Conservation (phyloP, 2,329 filamentous ascomycete genomes). For the Exophiala oligosperma region DNA sequence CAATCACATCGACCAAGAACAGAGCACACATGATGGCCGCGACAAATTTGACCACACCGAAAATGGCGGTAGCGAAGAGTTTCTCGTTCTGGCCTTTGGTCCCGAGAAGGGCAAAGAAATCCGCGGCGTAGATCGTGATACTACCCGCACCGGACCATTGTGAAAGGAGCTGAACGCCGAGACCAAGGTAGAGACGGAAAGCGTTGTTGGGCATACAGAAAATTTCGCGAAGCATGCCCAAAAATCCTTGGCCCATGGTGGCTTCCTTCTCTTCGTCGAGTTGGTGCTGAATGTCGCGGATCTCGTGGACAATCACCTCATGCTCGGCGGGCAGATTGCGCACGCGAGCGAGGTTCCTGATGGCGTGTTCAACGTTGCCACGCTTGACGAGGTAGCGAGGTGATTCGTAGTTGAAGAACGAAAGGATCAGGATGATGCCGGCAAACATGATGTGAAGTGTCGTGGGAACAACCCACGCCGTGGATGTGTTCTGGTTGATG, state of each 20-base stretch:
- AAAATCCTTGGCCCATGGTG: conserved; percentile 63
- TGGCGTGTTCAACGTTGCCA: conserved; percentile 54
- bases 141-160: conserved; percentile 74
- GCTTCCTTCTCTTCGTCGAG: conserved; percentile 72
- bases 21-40: conserved; percentile 69
- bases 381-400: conserved; percentile 70
- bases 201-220: conserved; percentile 67
- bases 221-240: conserved; percentile 68
- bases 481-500: conserved; percentile 46
- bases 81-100: conserved; percentile 67
- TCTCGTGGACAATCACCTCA: conserved; percentile 62
- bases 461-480: conserved; percentile 65
- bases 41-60: conserved; percentile 72
- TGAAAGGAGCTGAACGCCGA: conserved; percentile 68
- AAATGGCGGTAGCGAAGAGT: conserved; percentile 53
- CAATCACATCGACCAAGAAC: conserved; percentile 77
- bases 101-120: conserved; percentile 72
- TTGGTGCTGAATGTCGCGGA: conserved; percentile 63
- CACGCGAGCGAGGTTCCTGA: conserved; percentile 53
- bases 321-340: conserved; percentile 61
- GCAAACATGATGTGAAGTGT: conserved; percentile 77
- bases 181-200: conserved; percentile 69
- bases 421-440: conserved; percentile 67
- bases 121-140: conserved; percentile 74
- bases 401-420: conserved; percentile 68